Conservation (phyloP, 1,284 basidiomycete genomes). For the Leccinum subatratum region DNA sequence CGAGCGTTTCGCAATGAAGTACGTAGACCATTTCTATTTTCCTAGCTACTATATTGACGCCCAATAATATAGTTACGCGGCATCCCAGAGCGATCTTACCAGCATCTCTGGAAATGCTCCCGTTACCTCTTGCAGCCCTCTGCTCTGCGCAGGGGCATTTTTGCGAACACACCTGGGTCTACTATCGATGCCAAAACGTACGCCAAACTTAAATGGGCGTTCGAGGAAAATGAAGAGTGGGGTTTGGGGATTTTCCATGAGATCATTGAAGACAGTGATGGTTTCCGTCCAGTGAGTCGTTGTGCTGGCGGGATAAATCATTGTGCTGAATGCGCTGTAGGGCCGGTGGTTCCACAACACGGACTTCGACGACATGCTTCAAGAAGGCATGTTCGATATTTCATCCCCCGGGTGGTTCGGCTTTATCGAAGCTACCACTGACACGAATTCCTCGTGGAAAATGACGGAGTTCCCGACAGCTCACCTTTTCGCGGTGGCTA, state of each 20-base stretch:
- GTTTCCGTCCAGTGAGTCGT: not conserved
- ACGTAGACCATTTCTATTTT: not conserved
- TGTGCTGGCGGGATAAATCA: not conserved
- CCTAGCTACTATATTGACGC: not conserved
- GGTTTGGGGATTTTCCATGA: not conserved
- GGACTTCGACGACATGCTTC: not conserved
- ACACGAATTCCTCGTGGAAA: not conserved
- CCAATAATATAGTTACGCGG: not conserved
- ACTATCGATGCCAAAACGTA: not conserved
- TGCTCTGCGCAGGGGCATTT: not conserved
- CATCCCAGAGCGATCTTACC: not conserved
- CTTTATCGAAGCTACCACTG: not conserved
- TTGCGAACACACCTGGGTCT: not conserved
- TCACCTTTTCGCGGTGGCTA: not conserved
- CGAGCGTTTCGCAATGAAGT: not conserved
- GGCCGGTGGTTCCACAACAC: not conserved
- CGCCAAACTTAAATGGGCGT: not conserved
- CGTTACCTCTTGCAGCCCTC: not conserved
- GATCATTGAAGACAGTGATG: not conserved
- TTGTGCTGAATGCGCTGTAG: not conserved
- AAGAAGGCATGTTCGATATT: not conserved
- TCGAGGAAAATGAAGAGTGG: not conserved
- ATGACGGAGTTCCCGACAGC: not conserved
- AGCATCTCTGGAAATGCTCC: not conserved
- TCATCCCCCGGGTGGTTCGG: not conserved